Evolutionary conservation across 805 yeast species (phyloP).

Genomic region (Pichia sporocuriosa): DNA sequence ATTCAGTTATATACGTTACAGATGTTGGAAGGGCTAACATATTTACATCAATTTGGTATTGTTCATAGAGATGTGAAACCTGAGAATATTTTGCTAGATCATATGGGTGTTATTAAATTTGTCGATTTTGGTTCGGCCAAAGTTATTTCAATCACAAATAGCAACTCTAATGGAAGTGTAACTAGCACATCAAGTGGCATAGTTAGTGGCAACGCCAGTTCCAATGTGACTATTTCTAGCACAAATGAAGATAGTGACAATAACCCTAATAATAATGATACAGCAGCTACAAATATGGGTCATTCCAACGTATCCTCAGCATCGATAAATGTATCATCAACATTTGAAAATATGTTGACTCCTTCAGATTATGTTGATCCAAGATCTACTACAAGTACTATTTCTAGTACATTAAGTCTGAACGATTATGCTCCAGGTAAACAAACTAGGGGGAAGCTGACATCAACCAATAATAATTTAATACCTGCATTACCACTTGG

Average conservation of each 20-base stretch:
- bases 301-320: not conserved
- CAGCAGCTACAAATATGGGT: not conserved
- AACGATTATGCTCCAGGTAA: not conserved
- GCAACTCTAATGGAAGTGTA: not conserved
- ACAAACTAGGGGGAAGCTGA: not conserved
- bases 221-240: constrained; percentile 11
- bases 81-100: constrained; percentile 84
- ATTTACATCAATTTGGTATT: constrained; percentile 87
- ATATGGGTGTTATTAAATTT: constrained; percentile 86
- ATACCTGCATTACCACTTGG: not conserved
- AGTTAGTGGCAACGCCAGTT: constrained; percentile 1
- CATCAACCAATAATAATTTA: constrained; percentile 1
- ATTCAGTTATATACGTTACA: constrained; percentile 86
- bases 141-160: constrained; percentile 51
- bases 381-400: constrained; percentile 1
- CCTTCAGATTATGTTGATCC: not conserved
- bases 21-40: constrained; percentile 91
- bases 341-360: no score
- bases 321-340: not conserved
- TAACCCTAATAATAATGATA: not conserved
- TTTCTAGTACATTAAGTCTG: constrained; percentile 2
- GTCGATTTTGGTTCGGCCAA: constrained; percentile 98
- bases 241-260: not conserved
- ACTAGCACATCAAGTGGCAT: not conserved
- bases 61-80: constrained; percentile 98